Conservation (phyloP, 768 basidiomycete genomes). For the Paxillus rubicundulus region DNA sequence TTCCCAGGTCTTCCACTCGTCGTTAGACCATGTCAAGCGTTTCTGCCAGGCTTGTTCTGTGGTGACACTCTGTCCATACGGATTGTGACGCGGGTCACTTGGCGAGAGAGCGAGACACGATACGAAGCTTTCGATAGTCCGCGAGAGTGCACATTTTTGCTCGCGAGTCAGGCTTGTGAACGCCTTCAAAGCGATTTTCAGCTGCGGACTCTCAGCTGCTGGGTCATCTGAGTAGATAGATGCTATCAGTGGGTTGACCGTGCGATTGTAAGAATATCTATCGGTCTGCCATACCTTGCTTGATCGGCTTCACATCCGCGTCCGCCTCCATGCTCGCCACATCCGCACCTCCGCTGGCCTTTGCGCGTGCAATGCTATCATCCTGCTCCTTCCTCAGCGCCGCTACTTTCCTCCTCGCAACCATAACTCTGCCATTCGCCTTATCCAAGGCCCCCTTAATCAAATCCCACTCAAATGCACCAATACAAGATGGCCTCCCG, state of each 20-base stretch:
- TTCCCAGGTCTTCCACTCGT: conserved; percentile 83
- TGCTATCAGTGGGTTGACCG: conserved; percentile 3
- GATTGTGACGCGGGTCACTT: conserved; percentile 45
- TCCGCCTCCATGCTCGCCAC: conserved; percentile 63
- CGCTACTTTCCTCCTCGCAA: conserved; percentile 71
- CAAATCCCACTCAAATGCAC: conserved; percentile 81
- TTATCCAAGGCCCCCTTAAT: conserved; percentile 83
- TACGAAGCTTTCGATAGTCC: conserved; percentile 76
- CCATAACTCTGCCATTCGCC: conserved; percentile 82
- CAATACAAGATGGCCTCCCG: conserved; percentile 36
- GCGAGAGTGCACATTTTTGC: conserved; percentile 69
- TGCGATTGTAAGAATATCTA: no score
- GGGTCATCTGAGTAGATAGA: conserved; percentile 37
- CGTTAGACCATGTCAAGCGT: conserved; percentile 64
- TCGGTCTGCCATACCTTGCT: conserved; percentile 27
- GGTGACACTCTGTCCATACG: conserved; percentile 54
- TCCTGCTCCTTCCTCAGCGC: conserved; percentile 86
- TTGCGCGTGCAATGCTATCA: conserved; percentile 72
- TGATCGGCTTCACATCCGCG: conserved; percentile 63
- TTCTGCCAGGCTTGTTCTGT: conserved; percentile 68
- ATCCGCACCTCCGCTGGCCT: conserved; percentile 56
- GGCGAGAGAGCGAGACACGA: conserved; percentile 50
- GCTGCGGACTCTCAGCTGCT: conserved; percentile 59
- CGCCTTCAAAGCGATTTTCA: conserved; percentile 73
- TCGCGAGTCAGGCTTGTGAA: conserved; percentile 71